Evolutionary conservation across 2,329 filamentous ascomycete genomes (phyloP).

Genomic region (Drechmeria coniospora): DNA sequence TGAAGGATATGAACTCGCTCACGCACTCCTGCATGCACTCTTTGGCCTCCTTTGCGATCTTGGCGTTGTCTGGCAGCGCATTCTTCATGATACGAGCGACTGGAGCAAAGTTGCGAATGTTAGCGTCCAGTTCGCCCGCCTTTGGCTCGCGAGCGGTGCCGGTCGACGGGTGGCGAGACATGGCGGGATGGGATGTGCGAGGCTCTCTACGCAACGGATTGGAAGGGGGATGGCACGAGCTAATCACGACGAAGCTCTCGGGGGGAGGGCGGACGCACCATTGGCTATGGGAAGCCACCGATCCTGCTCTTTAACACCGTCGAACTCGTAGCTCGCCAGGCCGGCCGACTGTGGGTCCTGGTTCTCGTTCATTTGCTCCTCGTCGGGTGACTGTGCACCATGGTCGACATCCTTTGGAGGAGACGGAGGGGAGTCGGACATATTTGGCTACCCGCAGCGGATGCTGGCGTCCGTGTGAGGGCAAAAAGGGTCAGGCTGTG

Average conservation of each 20-base stretch:
- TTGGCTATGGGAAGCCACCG: conserved; percentile 99
- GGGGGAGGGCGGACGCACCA: conserved; percentile 54
- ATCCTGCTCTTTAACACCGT: conserved; percentile 94
- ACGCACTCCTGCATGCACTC: conserved; percentile 99
- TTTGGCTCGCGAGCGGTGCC: conserved; percentile 32
- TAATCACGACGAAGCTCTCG: conserved; percentile 28
- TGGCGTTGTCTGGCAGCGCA: conserved; percentile 91
- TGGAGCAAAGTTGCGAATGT: conserved; percentile 87
- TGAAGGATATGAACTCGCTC: conserved; percentile 99
- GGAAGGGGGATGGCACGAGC: conserved; percentile 11
- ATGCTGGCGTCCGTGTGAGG: conserved; percentile 41
- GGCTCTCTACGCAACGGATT: conserved; percentile 9
- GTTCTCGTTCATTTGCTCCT: conserved; percentile 87
- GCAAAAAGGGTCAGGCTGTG: conserved; percentile 35
- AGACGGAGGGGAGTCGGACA: conserved; percentile 77
- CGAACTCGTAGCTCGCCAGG: conserved; percentile 70
- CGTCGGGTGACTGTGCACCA: conserved; percentile 82
- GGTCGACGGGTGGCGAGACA: conserved; percentile 44
- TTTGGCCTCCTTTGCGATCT: conserved; percentile 97
- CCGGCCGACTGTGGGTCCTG: conserved; percentile 63
- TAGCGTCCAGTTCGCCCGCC: conserved; percentile 59
- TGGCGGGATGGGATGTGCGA: conserved; percentile 27
- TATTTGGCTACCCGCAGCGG: conserved; percentile 65
- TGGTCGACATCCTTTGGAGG: conserved; percentile 91
- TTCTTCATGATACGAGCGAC: conserved; percentile 99